Evolutionary conservation across 1,139 yeast genomes (phyloP).

Genomic region (Lipomyces yarrowii): DNA sequence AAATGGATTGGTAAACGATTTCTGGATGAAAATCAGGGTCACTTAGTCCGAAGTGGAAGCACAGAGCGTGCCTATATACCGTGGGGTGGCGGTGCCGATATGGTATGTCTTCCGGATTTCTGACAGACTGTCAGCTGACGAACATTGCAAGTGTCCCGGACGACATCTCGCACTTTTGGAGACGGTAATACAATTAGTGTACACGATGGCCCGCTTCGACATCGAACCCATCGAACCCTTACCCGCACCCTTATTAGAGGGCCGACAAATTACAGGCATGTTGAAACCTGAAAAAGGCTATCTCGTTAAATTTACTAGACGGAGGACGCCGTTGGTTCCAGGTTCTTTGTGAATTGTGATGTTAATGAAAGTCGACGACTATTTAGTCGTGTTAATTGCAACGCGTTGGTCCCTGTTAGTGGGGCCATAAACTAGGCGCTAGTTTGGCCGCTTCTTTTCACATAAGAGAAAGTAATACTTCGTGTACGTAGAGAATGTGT

Average conservation of each 20-base stretch:
- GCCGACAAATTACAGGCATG: constrained; percentile 9
- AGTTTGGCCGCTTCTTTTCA: no score
- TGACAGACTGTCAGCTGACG: not conserved
- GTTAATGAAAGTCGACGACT: no score
- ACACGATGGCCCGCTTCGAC: constrained; percentile 13
- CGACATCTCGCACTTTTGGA: constrained; percentile 18
- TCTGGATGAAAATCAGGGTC: constrained; percentile 16
- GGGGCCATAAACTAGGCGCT: no score
- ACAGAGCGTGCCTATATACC: constrained; percentile 14
- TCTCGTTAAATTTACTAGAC: constrained; percentile 11
- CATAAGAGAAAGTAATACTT: no score
- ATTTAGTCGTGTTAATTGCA: no score
- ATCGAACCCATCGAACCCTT: constrained; percentile 11
- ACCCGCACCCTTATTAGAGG: constrained; percentile 12
- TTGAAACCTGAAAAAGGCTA: constrained; percentile 11
- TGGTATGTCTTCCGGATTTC: constrained; percentile 7
- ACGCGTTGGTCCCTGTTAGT: no score
- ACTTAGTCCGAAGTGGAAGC: constrained; percentile 8
- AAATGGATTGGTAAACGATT: constrained; percentile 23
- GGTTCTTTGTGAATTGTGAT: not conserved
- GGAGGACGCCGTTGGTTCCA: not conserved
- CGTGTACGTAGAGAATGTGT: no score
- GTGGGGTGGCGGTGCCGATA: constrained; percentile 28
- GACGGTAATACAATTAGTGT: constrained; percentile 12
- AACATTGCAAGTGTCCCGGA: constrained; percentile 24